Percentiles rank a stretch among this genome's conserved stretches.
phyloP scores from a whole-genome alignment of 805 yeast genomes.

The Wickerhamia fluorescens region DNA sequence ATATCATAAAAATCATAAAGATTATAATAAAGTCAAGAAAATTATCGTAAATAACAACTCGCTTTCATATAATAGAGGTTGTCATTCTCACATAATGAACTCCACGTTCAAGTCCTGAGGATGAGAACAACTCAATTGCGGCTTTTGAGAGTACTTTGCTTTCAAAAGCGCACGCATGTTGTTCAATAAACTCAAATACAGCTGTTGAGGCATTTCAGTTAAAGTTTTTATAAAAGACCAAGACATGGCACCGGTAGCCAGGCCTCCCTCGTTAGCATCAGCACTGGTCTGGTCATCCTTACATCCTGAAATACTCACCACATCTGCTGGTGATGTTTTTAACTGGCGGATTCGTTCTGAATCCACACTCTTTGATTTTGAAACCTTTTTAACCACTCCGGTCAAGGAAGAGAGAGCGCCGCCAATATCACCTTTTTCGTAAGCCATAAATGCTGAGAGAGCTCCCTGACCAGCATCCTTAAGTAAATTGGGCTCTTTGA shows the following conservation, averaged over 20 bases:
- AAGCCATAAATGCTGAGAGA: constrained; percentile 22
- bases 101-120: constrained; percentile 33
- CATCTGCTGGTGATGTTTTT: constrained; percentile 34
- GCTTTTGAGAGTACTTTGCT: constrained; percentile 31
- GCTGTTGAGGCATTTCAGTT: constrained; percentile 22
- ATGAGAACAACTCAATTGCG: constrained; percentile 33
- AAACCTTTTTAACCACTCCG: constrained; percentile 27
- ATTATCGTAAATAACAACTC: not conserved
- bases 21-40: not conserved
- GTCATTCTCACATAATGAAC: constrained; percentile 27
- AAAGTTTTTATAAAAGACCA: constrained; percentile 29
- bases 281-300: constrained; percentile 37
- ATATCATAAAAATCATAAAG: not conserved
- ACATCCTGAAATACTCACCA: constrained; percentile 30
- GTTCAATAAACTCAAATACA: constrained; percentile 28
- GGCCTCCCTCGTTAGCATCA: constrained; percentile 30
- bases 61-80: not conserved
- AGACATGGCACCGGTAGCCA: constrained; percentile 34
- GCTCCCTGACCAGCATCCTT: constrained; percentile 33
- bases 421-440: constrained; percentile 28
- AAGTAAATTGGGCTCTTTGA: constrained; percentile 30
- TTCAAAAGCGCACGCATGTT: constrained; percentile 28
- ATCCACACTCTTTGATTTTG: constrained; percentile 11
- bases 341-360: constrained; percentile 18
- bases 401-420: constrained; percentile 32